A percentile compares a stretch with the other conserved stretches of the same genome.
Conservation (phyloP, 306 rosid species). For the Malus fusca region DNA sequence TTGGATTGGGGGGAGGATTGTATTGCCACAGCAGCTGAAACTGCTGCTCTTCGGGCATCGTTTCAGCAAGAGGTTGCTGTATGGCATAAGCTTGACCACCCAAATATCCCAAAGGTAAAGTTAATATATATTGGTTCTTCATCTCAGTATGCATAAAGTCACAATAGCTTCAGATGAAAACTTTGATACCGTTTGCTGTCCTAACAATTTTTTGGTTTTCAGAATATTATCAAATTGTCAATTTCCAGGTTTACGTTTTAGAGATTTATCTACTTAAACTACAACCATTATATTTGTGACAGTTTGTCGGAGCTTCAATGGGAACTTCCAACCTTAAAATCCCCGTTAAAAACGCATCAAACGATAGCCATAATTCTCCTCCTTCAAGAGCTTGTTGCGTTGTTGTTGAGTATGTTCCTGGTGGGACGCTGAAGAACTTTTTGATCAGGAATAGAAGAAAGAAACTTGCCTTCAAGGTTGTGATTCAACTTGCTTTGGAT, state of each 20-base stretch:
- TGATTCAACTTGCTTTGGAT: conserved; percentile 82
- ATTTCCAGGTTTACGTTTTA: not conserved
- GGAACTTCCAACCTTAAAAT: conserved; percentile 73
- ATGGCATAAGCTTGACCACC: conserved; percentile 63
- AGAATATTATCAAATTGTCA: not conserved
- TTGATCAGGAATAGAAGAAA: conserved; percentile 52
- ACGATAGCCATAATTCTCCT: conserved; percentile 27
- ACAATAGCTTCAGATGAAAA: not conserved
- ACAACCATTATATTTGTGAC: not conserved
- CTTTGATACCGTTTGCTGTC: not conserved
- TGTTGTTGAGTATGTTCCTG: conserved; percentile 77
- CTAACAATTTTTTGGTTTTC: not conserved
- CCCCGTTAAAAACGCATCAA: conserved; percentile 38
- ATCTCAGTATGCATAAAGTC: not conserved
- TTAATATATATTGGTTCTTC: not conserved
- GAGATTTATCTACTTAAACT: not conserved
- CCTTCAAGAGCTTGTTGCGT: conserved; percentile 82
- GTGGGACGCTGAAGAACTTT: conserved; percentile 74
- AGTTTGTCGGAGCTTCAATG: conserved; percentile 96
- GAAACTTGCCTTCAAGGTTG: conserved; percentile 66
- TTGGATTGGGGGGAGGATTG: conserved; percentile 51
- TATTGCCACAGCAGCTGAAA: conserved; percentile 38
- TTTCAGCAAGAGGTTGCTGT: conserved; percentile 57
- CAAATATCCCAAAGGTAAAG: conserved; percentile 52
- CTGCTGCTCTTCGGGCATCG: conserved; percentile 32